Percentiles rank a stretch among this genome's conserved stretches.
Evolutionary conservation across 2,329 filamentous ascomycete genomes (phyloP).

Genomic region (Cercospora janseana): DNA sequence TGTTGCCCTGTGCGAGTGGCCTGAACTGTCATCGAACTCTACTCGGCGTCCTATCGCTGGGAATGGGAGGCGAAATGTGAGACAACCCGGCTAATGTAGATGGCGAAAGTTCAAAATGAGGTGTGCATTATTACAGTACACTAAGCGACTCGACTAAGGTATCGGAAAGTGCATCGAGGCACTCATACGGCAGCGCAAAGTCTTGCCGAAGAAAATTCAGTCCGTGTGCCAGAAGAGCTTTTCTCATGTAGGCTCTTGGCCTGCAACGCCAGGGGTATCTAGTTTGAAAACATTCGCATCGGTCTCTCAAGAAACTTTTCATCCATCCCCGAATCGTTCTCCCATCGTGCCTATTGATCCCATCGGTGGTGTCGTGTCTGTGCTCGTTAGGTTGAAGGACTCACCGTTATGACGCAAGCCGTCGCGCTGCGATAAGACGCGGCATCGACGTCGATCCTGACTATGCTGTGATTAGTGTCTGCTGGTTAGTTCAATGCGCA

Average conservation of each 20-base stretch:
- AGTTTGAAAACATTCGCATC: neutral
- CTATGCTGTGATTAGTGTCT: constrained; percentile 5
- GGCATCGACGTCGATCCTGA: neutral
- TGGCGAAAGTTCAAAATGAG: no score
- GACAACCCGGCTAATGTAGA: no score
- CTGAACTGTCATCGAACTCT: no score
- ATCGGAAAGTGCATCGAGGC: neutral
- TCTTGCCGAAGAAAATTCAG: neutral
- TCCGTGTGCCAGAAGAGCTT: neutral
- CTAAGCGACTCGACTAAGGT: neutral
- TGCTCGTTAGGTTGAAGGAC: neutral
- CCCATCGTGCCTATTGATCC: no score
- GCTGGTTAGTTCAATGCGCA: constrained; percentile 7
- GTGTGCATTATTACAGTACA: neutral
- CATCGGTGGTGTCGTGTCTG: no score
- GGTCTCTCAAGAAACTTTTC: no score
- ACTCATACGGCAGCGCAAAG: neutral
- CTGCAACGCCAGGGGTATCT: constrained; percentile 4
- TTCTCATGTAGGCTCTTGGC: no score
- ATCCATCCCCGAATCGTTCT: no score
- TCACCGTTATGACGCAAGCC: constrained; percentile 7
- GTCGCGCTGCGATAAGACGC: neutral
- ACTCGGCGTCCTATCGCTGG: no score
- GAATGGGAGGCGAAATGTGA: no score
- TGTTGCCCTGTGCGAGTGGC: no score